Evolutionary conservation across 2,329 filamentous ascomycete species (phyloP).

Genomic region (Aspergillus udagawae): DNA sequence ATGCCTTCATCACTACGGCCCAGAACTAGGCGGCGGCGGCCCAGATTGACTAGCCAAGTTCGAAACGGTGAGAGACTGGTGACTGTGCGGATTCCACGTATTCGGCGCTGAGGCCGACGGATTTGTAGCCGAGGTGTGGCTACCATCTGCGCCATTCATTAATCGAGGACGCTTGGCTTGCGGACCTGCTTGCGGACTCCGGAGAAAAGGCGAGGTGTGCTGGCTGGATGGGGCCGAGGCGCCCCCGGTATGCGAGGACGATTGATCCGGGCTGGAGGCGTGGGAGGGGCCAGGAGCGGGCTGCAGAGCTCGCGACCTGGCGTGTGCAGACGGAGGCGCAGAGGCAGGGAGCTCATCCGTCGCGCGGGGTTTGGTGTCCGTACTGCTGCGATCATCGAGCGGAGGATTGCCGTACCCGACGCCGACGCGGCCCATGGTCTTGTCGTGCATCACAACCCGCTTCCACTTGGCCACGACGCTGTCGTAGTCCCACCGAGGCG

Average conservation of each 20-base stretch:
- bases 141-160: slow-evolving; percentile 25
- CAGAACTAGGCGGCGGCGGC: slow-evolving; percentile 16
- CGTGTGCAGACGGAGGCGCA: not conserved
- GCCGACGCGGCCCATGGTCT: slow-evolving; percentile 38
- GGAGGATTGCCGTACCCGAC: slow-evolving; percentile 23
- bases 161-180: slow-evolving; percentile 34
- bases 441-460: slow-evolving; percentile 44
- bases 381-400: slow-evolving; percentile 12
- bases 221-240: slow-evolving; percentile 25
- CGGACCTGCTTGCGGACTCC: slow-evolving; percentile 15
- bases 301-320: slow-evolving; percentile 10
- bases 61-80: slow-evolving; percentile 16
- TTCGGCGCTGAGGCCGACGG: slow-evolving; percentile 2
- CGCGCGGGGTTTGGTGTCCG: slow-evolving; percentile 7
- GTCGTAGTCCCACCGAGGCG: slow-evolving; percentile 46
- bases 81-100: slow-evolving; percentile 8
- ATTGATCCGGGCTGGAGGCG: slow-evolving; percentile 25
- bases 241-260: slow-evolving; percentile 14
- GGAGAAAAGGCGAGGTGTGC: slow-evolving; percentile 28
- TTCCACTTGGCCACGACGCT: slow-evolving; percentile 47
- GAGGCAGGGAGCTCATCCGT: slow-evolving; percentile 7
- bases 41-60: slow-evolving; percentile 22
- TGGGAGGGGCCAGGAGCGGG: slow-evolving; percentile 13
- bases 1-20: not conserved
- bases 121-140: not conserved